Base-by-base conservation (phyloP, 2,329 filamentous ascomycete genomes). In the Hysterium pulicare region DNA sequence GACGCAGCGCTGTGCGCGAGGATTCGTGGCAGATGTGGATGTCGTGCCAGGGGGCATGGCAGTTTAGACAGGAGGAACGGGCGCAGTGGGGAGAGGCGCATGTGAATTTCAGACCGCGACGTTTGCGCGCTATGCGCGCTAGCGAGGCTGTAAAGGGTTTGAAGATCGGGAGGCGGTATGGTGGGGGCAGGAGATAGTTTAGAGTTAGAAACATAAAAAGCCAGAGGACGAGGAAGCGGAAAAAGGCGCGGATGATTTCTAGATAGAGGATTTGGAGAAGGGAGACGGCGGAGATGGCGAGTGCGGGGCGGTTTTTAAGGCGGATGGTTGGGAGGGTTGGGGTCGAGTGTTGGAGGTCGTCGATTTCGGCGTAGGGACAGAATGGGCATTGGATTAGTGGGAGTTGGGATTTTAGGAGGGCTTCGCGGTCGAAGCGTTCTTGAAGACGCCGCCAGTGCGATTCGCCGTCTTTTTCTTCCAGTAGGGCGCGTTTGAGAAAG, bases 21-120 rank as follows among this genome's bases (percentile, higher is more conserved):
- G 86, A 88, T 60, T 94, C 89, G 72, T 94, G 86, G 70, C 93
- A 97, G 43, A 86, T 79, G 67, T 98, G 93, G 2, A 91, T 83
- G 61, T 97, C 90, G 24, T 78, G 76, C 91, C 91, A 97, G 11
- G 80, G 76, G 53, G 91, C 91, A 48, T 76, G 75, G 66, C 93
- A 98, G 31, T 79, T 81, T 30, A 94, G 79, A 64, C 93, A 98
- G 30, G 90, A 95, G 5, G 76, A 62, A 3, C 82, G 81, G 10
- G 61, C 62, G 64, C 93, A 98, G 5, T 69, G 60, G 0, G 84
- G 79, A 40, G 82, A 83, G 39, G 77, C 82, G 65, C 93, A 97
- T 21, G 72, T 74, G 66, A 97, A 97, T 49, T 83, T 83, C 22
- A 86, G 79, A 8, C 87, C 86, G 22, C 85, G 84, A 11, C 80